Percentiles rank a stretch among this genome's conserved stretches.
Conservation (phyloP, 2,329 filamentous ascomycete genomes). For the Penicillium sclerotigenum region DNA sequence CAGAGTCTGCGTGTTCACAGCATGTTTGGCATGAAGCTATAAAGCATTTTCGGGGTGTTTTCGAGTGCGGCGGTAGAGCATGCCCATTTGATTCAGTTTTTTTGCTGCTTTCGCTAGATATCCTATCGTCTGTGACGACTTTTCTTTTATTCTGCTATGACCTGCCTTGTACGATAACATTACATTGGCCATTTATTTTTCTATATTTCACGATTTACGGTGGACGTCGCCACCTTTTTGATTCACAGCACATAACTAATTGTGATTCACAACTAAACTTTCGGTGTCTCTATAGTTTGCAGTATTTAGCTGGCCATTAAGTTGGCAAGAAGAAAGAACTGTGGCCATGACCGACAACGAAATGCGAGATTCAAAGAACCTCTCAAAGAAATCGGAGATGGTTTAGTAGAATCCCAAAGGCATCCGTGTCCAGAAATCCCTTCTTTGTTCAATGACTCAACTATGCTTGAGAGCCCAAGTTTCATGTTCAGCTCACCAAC, state of each 20-base stretch:
- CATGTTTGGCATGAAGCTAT: slow-evolving; percentile 88
- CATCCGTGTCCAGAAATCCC: neutral
- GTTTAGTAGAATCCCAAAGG: neutral
- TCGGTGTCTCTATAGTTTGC: neutral
- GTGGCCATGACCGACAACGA: neutral
- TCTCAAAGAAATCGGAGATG: neutral
- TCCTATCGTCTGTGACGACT: slow-evolving; percentile 19
- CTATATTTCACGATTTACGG: neutral
- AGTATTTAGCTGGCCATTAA: neutral
- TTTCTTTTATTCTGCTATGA: slow-evolving; percentile 8
- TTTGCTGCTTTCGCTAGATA: slow-evolving; percentile 17
- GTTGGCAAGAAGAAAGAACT: neutral
- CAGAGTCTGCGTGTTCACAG: slow-evolving; percentile 86
- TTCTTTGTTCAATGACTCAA: neutral
- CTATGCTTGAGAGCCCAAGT: neutral
- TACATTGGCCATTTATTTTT: slow-evolving; percentile 1
- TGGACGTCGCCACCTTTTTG: neutral
- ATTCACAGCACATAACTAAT: neutral
- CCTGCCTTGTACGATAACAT: slow-evolving; percentile 17
- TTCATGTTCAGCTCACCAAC: neutral
- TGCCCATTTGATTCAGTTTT: neutral
- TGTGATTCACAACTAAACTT: neutral
- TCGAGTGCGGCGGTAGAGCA: slow-evolving; percentile 1
- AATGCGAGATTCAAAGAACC: neutral
- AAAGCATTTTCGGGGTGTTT: slow-evolving; percentile 1